These are phyloP conservation scores for Hypoxylon sp. DNA, from an alignment of 2,329 filamentous ascomycete species.

Conservation along the genomic window DNA sequence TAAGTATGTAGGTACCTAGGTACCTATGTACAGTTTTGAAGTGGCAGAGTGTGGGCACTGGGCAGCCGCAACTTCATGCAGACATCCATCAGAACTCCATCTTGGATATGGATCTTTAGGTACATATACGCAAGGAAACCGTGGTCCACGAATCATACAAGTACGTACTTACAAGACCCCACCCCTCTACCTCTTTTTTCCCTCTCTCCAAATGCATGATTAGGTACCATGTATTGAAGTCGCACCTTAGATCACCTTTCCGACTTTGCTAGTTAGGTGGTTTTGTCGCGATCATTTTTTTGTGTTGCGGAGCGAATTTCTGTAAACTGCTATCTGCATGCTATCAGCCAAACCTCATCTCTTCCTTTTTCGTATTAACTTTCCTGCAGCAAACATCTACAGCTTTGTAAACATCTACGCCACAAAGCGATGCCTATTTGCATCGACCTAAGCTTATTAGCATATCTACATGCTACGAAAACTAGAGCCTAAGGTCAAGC, in stretches of 20 bases:
- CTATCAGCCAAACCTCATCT: not conserved
- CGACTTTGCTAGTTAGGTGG: not conserved
- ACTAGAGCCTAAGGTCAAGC: slow-evolving; percentile 40
- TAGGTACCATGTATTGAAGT: slow-evolving; percentile 8
- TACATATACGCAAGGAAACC: slow-evolving; percentile 27
- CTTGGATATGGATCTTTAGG: slow-evolving; percentile 24
- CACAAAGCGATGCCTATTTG: slow-evolving; percentile 43
- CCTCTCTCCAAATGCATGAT: slow-evolving; percentile 4
- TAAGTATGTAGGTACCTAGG: no score
- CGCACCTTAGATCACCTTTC: slow-evolving; percentile 4
- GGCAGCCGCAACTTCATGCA: slow-evolving; percentile 31
- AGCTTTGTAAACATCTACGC: slow-evolving; percentile 19
- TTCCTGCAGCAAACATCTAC: slow-evolving; percentile 13
- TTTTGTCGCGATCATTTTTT: not conserved
- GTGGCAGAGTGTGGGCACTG: not conserved
- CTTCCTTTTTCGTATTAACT: slow-evolving; percentile 20
- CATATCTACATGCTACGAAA: slow-evolving; percentile 34
- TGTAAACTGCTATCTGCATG: slow-evolving; percentile 1
- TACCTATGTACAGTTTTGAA: slow-evolving; percentile 21
- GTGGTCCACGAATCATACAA: slow-evolving; percentile 27
- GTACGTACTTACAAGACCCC: slow-evolving; percentile 26
- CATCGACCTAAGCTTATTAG: slow-evolving; percentile 21
- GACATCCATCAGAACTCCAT: slow-evolving; percentile 23
- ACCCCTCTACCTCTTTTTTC: slow-evolving; percentile 20
- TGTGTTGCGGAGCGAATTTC: slow-evolving; percentile 9